Evolutionary conservation across 306 rosid genomes (phyloP).

Genomic region (Quercus engelmannii): DNA sequence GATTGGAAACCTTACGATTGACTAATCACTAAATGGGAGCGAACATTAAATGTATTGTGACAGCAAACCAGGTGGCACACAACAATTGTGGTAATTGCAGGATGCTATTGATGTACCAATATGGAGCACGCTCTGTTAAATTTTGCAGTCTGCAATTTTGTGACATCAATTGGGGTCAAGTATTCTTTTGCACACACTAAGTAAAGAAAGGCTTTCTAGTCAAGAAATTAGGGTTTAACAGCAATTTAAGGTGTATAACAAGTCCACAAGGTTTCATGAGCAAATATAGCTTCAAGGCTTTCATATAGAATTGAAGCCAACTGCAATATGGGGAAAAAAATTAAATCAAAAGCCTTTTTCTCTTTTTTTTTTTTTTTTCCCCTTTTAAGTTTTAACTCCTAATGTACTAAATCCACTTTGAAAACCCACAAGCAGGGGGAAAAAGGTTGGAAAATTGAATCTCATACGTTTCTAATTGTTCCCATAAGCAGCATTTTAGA

Average conservation of each 20-base stretch:
- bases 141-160: slow-evolving; percentile 98
- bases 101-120: slow-evolving; percentile 90
- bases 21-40: neutral
- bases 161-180: slow-evolving; percentile 90
- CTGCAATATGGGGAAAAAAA: no score
- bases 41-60: slow-evolving; percentile 19
- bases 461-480: no score
- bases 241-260: neutral
- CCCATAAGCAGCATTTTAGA: no score
- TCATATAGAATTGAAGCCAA: neutral
- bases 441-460: no score
- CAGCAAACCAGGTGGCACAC: slow-evolving; percentile 99
- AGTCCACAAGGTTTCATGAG: neutral
- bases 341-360: no score
- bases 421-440: no score
- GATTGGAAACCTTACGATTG: no score
- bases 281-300: neutral
- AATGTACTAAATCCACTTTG: no score
- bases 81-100: slow-evolving; percentile 91
- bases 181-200: slow-evolving; percentile 2
- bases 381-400: no score
- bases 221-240: neutral
- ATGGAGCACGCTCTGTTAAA: slow-evolving; percentile 90
- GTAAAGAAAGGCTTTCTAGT: no score
- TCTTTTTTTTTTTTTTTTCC: no score